Base-by-base conservation (phyloP, 495 filamentous ascomycete genomes). In the Podospora bellae-mahoneyi region DNA sequence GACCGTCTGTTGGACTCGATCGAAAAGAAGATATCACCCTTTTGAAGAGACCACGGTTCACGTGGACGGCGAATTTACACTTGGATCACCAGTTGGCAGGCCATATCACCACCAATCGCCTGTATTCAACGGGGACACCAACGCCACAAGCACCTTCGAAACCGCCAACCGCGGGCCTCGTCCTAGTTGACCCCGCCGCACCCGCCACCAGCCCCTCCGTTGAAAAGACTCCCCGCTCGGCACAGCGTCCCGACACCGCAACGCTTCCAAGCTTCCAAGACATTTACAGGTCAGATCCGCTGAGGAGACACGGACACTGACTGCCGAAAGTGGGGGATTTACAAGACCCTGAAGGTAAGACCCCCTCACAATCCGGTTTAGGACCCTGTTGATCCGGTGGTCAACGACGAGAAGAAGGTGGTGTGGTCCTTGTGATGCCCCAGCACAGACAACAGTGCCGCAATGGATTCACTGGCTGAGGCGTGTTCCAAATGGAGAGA, bases 61-160 rank as follows among this genome's bases (percentile, higher is more conserved):
- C 77, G 75, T 74, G 74, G 66, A 74, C 62, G 6, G 7, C 53
- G 61, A 66, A 62, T 64, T 72, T 76, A 71, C 72, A 75, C 60
- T 68, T 62, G 57, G 55, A 61, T 70, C 73, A 71, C 76, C 72
- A 70, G 67, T 61, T 60, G 65, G 64, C 73, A 63, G 26, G 19
- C 7, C 7, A 26, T 62, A 53, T 4, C 69, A 59, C 53, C 59
- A 54, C 68, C 69, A 68, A 74, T 71, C 69, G 66, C 66, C 44
- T 54, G 55, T 39, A 57, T 53, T 66, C 59, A 23, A 19, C n/a
- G 62, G 44, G 48, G 39, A 23, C 39, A 48, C 32, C 62, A 66
- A 69, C 64, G 64, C 68, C 64, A 66, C 68, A 66, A 32, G 39
- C 39, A 48, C 13, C 39, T 48, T 18, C 23, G 16, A 61, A 61